Base-by-base conservation (phyloP, 176 grass and related monocot genomes). In the Aegilops umbellulata region DNA sequence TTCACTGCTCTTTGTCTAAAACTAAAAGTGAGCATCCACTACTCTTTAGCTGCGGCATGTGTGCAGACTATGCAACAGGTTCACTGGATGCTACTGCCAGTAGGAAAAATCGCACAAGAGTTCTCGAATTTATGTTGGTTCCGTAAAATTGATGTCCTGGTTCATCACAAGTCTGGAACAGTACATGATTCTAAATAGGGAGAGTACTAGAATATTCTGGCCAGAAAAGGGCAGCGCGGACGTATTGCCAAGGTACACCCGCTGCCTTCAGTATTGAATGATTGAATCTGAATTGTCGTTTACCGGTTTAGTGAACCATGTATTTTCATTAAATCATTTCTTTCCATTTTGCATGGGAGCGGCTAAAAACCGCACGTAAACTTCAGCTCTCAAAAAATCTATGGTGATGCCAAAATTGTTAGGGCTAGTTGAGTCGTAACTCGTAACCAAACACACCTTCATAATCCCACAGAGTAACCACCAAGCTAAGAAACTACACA, bases 401-500 rank as follows among this genome's bases (percentile, higher is more conserved):
- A 72, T 24, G 69, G 69, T 34, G n/a, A 17, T 44, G 6, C 23
- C 71, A 49, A 74, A 47, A 19, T 49, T 19, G 71, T 14, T 19
- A 74, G 13, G 4, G 23, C 16, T 49, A 17, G 24, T 51, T 3
- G 14, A 1, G 25, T 5, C 42, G 0, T 51, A 74, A 74, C n/a
- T 8, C 38, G 1, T 46, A 51, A 75, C 25, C 15, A 29, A 29
- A 51, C 14, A 51, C 13, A 6, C 17, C 14, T 55, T 55, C 16
- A 70, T 39, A 81, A 82, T 24, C 44, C 12, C 25, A 53, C 29
- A 82, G 60, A 65, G 16, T 16, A 80, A 76, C 44, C 1, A 24
- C 49, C 51, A 69, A 77, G 22, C 69, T 76, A 81, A 70, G 19
- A 74, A 60, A 58, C 69, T 69, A 49, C 82, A 82, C 32, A 41